Conservation (phyloP, 495 filamentous ascomycete species). For the Xylaria bambusicola region DNA sequence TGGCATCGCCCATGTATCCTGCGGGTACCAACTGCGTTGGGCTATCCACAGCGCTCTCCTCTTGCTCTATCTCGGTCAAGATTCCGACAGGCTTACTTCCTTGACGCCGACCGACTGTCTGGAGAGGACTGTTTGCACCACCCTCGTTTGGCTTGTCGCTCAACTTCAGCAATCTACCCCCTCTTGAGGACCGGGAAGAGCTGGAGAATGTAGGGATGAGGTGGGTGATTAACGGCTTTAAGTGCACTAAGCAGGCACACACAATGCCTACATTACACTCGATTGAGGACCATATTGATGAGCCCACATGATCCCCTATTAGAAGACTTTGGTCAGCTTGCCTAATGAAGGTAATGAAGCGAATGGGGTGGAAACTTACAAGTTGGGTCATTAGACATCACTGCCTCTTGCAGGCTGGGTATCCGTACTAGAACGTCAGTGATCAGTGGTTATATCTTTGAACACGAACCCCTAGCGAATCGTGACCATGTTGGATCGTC, state of each 20-base stretch:
- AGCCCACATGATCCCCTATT: neutral
- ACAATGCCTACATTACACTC: conserved; percentile 31
- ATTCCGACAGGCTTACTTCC: neutral
- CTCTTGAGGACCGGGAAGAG: neutral
- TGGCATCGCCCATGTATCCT: neutral
- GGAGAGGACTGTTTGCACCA: neutral
- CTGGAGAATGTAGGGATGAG: conserved; percentile 59
- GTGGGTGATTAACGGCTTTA: conserved; percentile 49
- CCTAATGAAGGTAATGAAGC: neutral
- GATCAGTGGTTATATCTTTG: neutral
- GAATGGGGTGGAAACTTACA: neutral
- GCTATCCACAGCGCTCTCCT: neutral
- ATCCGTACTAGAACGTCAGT: neutral
- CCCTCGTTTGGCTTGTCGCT: neutral
- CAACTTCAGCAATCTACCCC: neutral
- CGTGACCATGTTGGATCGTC: too few species aligned
- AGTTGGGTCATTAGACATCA: neutral
- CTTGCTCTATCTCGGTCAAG: neutral
- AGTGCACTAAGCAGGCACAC: conserved; percentile 27
- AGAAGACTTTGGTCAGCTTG: conserved; percentile 3
- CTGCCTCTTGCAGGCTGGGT: neutral
- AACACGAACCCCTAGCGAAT: neutral
- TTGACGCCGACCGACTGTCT: neutral
- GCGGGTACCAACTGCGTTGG: neutral
- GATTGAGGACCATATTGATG: conserved; percentile 26